A percentile compares a stretch with the other conserved stretches of the same genome.
phyloP scores from a whole-genome alignment of 2,329 filamentous ascomycete species.

The Xylariaceae sp. region DNA sequence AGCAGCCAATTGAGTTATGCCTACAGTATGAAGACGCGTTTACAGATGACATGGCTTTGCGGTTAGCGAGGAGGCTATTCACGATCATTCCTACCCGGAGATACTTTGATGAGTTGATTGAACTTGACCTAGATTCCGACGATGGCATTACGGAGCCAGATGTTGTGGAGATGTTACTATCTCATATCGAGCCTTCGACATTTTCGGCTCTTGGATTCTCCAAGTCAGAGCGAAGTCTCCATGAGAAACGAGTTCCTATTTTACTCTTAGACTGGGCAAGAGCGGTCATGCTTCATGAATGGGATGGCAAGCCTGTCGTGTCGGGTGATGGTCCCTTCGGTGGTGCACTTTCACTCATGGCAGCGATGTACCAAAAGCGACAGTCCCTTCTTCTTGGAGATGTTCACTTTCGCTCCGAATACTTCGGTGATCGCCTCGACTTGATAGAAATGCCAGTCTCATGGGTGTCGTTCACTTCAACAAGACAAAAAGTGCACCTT shows the following conservation, averaged over 20 bases:
- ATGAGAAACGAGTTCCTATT: slow-evolving; percentile 53
- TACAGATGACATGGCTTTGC: slow-evolving; percentile 54
- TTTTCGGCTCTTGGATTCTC: slow-evolving; percentile 45
- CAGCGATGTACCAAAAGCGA: slow-evolving; percentile 65
- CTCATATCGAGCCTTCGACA: slow-evolving; percentile 50
- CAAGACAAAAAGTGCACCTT: slow-evolving; percentile 65
- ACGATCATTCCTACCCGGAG: slow-evolving; percentile 50
- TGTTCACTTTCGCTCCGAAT: slow-evolving; percentile 69
- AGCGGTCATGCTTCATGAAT: slow-evolving; percentile 71
- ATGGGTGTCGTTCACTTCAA: slow-evolving; percentile 61
- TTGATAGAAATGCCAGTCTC: slow-evolving; percentile 67
- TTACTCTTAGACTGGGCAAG: slow-evolving; percentile 67
- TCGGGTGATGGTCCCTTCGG: slow-evolving; percentile 68
- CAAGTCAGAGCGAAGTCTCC: slow-evolving; percentile 46
- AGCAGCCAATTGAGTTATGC: slow-evolving; percentile 46
- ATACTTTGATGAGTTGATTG: slow-evolving; percentile 43
- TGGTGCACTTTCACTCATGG: slow-evolving; percentile 70
- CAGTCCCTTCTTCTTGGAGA: slow-evolving; percentile 61
- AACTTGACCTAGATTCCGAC: slow-evolving; percentile 30
- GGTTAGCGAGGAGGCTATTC: slow-evolving; percentile 55
- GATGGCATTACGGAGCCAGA: slow-evolving; percentile 32
- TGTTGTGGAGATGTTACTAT: slow-evolving; percentile 44
- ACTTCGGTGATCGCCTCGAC: slow-evolving; percentile 73
- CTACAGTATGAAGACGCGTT: slow-evolving; percentile 61
- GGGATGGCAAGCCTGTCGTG: slow-evolving; percentile 72